Conservation (phyloP, 2,329 filamentous ascomycete species). For the Fonsecaea pedrosoi region DNA sequence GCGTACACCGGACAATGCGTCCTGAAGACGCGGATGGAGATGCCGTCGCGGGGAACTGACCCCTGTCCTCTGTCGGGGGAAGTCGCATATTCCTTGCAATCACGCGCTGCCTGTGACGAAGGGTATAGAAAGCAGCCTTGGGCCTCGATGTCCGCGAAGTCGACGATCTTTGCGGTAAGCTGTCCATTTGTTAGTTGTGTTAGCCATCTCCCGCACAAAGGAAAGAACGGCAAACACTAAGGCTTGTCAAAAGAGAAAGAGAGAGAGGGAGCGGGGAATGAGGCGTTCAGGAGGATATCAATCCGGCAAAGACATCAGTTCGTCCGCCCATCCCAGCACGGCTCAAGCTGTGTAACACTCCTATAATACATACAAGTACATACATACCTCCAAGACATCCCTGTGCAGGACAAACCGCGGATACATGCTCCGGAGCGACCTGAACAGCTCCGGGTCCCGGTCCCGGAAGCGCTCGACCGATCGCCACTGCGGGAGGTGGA, state of each 20-base stretch:
- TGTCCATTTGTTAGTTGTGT: neutral
- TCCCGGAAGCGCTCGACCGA: slow-evolving; percentile 20
- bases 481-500: slow-evolving; percentile 28
- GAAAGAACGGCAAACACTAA: no score
- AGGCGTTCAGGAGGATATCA: no score
- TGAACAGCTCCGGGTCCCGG: slow-evolving; percentile 22
- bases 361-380: no score
- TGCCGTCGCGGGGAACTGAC: slow-evolving; percentile 11
- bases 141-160: slow-evolving; percentile 10
- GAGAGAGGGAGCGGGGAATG: no score
- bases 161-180: slow-evolving; percentile 24
- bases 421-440: slow-evolving; percentile 26
- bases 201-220: neutral
- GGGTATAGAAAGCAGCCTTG: slow-evolving; percentile 27
- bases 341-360: no score
- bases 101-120: slow-evolving; percentile 15
- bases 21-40: slow-evolving; percentile 23
- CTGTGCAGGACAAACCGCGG: slow-evolving; percentile 30
- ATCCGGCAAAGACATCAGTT: no score
- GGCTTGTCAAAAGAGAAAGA: no score
- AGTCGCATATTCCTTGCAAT: slow-evolving; percentile 22
- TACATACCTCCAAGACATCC: slow-evolving; percentile 25
- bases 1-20: slow-evolving; percentile 18
- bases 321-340: no score
- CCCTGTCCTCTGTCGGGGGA: slow-evolving; percentile 15